Percentiles rank a stretch among this genome's conserved stretches.
phyloP scores from a whole-genome alignment of 805 yeast genomes.

The Candida chilensis region DNA sequence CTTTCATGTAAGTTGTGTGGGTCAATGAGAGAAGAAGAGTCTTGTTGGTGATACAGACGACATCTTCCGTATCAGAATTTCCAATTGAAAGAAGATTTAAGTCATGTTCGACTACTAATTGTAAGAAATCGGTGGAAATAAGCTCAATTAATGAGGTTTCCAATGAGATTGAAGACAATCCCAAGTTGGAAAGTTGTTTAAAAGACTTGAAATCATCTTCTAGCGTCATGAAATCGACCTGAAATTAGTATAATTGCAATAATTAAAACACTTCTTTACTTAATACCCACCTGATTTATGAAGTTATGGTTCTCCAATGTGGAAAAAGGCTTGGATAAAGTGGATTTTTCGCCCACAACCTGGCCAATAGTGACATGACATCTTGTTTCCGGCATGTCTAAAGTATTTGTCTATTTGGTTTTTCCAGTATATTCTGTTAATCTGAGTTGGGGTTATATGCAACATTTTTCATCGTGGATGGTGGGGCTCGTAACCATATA shows the following conservation, averaged over 20 bases:
- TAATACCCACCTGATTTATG: constrained; percentile 11
- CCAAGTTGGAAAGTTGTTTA: constrained; percentile 4
- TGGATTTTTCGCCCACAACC: neutral
- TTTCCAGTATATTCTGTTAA: neutral
- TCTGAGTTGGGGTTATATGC: neutral
- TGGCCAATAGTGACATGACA: constrained; percentile 7
- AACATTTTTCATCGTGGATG: neutral
- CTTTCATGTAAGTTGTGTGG: constrained; percentile 13
- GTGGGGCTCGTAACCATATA: neutral
- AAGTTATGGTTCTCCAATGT: constrained; percentile 12
- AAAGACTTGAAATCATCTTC: constrained; percentile 5
- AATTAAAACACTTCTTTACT: constrained; percentile 5
- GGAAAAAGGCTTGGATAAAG: neutral
- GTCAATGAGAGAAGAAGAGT: constrained; percentile 16
- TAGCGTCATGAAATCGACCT: constrained; percentile 6
- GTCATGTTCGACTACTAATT: neutral
- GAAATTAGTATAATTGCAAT: neutral
- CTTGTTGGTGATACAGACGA: constrained; percentile 14
- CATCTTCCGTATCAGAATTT: constrained; percentile 17
- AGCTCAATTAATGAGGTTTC: neutral
- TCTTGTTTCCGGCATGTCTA: constrained; percentile 8
- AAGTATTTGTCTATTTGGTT: constrained; percentile 1
- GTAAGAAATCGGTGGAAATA: neutral
- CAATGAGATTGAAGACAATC: neutral
- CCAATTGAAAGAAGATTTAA: constrained; percentile 1